phyloP scores from a whole-genome alignment of 305 asterid genomes.

The Rubia peregrina region DNA sequence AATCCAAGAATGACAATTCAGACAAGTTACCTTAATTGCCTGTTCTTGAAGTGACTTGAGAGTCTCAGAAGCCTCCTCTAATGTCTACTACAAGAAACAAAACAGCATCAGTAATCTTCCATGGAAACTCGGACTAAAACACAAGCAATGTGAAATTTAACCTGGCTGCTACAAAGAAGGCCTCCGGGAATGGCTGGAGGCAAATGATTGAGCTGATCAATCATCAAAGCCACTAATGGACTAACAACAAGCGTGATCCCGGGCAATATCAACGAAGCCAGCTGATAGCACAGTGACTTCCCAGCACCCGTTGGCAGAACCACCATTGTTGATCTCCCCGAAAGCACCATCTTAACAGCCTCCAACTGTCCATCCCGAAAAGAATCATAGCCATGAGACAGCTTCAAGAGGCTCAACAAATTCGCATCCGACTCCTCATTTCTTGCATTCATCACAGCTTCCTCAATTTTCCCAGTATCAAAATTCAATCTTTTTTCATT shows the following conservation, averaged over 20 bases:
- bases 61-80: slow-evolving; percentile 69
- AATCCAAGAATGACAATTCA: not conserved
- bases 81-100: slow-evolving; percentile 40
- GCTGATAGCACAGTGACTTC: slow-evolving; percentile 84
- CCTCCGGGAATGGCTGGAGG: slow-evolving; percentile 76
- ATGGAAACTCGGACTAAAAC: not conserved
- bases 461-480: slow-evolving; percentile 36
- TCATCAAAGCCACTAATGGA: slow-evolving; percentile 92
- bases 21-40: slow-evolving; percentile 50
- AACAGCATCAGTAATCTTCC: slow-evolving; percentile 11
- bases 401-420: slow-evolving; percentile 59
- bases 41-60: slow-evolving; percentile 64
- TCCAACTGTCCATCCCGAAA: slow-evolving; percentile 88
- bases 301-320: slow-evolving; percentile 96
- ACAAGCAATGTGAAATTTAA: slow-evolving; percentile 18
- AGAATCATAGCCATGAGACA: slow-evolving; percentile 67
- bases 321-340: slow-evolving; percentile 70
- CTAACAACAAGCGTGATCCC: slow-evolving; percentile 87
- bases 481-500: slow-evolving; percentile 25
- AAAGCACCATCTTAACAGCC: slow-evolving; percentile 80
- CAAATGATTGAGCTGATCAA: slow-evolving; percentile 89
- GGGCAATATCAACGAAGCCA: slow-evolving; percentile 69
- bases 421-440: slow-evolving; percentile 65
- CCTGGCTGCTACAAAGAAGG: slow-evolving; percentile 88
- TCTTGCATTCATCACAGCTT: slow-evolving; percentile 64